phyloP scores from a whole-genome alignment of 2,329 filamentous ascomycete genomes.

The Pseudogymnoascus sp. region DNA sequence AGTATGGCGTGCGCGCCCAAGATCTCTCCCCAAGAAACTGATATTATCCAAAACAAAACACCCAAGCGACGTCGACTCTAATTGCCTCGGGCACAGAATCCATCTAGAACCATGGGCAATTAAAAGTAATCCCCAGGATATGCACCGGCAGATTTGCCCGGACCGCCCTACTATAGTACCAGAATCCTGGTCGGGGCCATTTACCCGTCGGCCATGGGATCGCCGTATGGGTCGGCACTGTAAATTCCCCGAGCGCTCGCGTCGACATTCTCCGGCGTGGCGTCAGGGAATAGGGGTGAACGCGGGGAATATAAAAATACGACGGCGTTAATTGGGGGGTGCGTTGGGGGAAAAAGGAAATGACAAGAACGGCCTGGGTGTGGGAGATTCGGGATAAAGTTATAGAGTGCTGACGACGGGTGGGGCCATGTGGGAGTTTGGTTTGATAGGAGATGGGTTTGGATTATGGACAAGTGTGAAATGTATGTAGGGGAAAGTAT shows the following conservation, averaged over 20 bases:
- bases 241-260: background rate
- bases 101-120: background rate
- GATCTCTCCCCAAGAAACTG: background rate
- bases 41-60: background rate
- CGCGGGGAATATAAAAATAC: background rate
- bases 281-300: background rate
- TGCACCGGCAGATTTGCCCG: background rate
- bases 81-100: background rate
- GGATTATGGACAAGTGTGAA: background rate
- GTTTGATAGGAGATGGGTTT: background rate
- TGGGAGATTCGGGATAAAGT: background rate
- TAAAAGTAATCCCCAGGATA: background rate
- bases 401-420: constrained; percentile 1
- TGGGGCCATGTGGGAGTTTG: background rate
- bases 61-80: background rate
- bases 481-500: too few species aligned
- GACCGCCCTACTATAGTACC: background rate
- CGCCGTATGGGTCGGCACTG: background rate
- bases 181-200: background rate
- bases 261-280: background rate
- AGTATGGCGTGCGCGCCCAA: background rate
- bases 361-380: background rate
- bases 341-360: too few species aligned
- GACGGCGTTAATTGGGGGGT: background rate
- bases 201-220: background rate